Conservation (phyloP, 805 yeast species). For the Brettanomyces sp. region DNA sequence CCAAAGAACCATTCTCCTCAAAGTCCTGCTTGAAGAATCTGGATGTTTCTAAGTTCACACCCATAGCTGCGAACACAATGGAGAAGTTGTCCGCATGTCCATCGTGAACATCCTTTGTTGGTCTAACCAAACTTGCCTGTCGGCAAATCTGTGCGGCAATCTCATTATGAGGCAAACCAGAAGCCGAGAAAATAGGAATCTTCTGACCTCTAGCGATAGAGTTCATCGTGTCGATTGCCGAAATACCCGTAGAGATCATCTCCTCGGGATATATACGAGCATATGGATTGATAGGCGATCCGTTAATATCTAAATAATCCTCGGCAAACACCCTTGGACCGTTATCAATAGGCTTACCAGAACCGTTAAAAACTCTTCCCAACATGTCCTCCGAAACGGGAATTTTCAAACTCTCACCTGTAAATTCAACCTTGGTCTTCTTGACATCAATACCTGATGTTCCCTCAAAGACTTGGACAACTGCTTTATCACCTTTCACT, state of each 20-base stretch:
- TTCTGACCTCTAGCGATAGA: constrained; percentile 99
- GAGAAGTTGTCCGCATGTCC: constrained; percentile 99
- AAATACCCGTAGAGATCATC: constrained; percentile 98
- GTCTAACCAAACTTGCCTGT: constrained; percentile 98
- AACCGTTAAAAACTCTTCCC: constrained; percentile 98
- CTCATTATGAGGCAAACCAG: constrained; percentile 99
- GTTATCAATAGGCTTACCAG: constrained; percentile 96
- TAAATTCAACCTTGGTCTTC: constrained; percentile 94
- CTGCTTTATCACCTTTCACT: constrained; percentile 93
- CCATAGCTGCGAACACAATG: constrained; percentile 99
- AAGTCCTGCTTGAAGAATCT: constrained; percentile 98
- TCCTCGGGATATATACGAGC: constrained; percentile 99
- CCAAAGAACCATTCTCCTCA: constrained; percentile 97
- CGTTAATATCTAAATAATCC: constrained; percentile 96
- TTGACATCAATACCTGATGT: constrained; percentile 98
- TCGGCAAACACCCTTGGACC: constrained; percentile 99
- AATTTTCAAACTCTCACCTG: constrained; percentile 87
- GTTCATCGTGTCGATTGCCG: constrained; percentile 98
- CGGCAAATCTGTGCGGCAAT: constrained; percentile 99
- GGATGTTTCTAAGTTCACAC: constrained; percentile 97
- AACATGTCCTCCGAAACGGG: constrained; percentile 95
- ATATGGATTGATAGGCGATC: constrained; percentile 96
- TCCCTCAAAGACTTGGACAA: constrained; percentile 98
- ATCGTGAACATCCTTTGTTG: constrained; percentile 98
- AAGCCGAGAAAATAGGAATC: constrained; percentile 97